Percentiles rank a stretch among this genome's conserved stretches.
Conservation (phyloP, 1,284 basidiomycete species). For the Golubevia pallescens region DNA sequence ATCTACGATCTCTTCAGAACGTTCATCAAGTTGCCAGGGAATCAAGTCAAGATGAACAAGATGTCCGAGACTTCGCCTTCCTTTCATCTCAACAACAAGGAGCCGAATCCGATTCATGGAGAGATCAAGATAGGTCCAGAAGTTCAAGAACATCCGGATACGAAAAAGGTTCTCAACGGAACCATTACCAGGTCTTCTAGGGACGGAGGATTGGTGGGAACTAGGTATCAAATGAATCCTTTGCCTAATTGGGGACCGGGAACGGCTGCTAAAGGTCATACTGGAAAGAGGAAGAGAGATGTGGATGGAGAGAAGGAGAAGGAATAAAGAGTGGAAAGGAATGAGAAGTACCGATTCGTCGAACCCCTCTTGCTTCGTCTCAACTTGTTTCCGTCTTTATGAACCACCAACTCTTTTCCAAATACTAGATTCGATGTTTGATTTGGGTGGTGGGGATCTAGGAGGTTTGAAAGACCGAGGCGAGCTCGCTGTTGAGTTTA, state of each 20-base stretch:
- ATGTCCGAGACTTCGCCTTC: no score
- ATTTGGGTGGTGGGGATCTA: no score
- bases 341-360: neutral
- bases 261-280: constrained; percentile 36
- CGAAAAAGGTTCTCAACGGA: constrained; percentile 69
- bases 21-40: constrained; percentile 71
- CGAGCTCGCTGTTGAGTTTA: no score
- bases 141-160: constrained; percentile 70
- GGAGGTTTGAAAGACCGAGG: no score
- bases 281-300: constrained; percentile 1
- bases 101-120: no score
- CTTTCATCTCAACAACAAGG: no score
- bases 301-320: neutral
- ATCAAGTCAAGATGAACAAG: no score
- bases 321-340: neutral
- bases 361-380: no score
- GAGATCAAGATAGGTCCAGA: constrained; percentile 4
- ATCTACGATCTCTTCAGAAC: constrained; percentile 83
- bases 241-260: constrained; percentile 87
- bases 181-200: constrained; percentile 67
- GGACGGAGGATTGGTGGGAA: no score
- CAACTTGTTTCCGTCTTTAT: no score
- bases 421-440: no score
- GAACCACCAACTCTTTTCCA: no score
- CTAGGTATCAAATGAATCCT: constrained; percentile 93